Base-by-base conservation (phyloP, 228 moss, liverwort and hornwort species). In the Sphagnum fallax region DNA sequence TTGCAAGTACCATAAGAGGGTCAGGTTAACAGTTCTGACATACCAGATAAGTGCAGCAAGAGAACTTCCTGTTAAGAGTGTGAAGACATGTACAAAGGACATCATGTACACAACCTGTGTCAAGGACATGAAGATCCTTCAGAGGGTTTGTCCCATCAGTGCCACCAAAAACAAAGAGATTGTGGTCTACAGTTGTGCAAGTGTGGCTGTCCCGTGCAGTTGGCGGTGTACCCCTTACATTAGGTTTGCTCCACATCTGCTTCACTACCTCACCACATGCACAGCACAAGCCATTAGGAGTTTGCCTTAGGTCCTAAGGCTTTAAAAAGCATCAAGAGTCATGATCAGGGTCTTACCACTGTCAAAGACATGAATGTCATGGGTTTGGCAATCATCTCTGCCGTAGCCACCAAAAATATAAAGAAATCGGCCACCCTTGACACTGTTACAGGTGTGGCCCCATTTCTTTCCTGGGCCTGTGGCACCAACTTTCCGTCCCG, bases 361-460 rank as follows among this genome's bases (percentile, higher is more conserved):
- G 73, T 98, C 98, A 63, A 93, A 98, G 72, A 98, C 84, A 66
- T 92, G 89, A 51, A 98, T 87, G 63, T 98, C 98, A 63, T 98
- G 94, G 0, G 98, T 98, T 77, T 98, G 98, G 59, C 94, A 94
- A 81, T 98, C 98, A 53, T 94, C 90, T 68, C 90, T 90, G 64
- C 98, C 98, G 72, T 98, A 98, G 68, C 98, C 98, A 75, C 98
- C 98, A 65, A 98, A 98, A 0, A 98, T 92, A 62, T 98, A 98
- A 47, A 94, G 67, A 67, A 72, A 83, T 48, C 98, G 94, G 47
- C 98, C 94, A 72, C 84, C 90, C 90, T 90, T 98, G 60, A 98
- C 98, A 2, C 92, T 88, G 75, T 98, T 98, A 66, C 94, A 86
- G 12, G 98, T 94, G 65, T 98, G 98, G 9, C 98, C 98, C 98